Evolutionary conservation across 495 filamentous ascomycete species (phyloP), one percentile per base, ranked within the genome.

Genomic region (Annulohypoxylon stygium): DNA sequence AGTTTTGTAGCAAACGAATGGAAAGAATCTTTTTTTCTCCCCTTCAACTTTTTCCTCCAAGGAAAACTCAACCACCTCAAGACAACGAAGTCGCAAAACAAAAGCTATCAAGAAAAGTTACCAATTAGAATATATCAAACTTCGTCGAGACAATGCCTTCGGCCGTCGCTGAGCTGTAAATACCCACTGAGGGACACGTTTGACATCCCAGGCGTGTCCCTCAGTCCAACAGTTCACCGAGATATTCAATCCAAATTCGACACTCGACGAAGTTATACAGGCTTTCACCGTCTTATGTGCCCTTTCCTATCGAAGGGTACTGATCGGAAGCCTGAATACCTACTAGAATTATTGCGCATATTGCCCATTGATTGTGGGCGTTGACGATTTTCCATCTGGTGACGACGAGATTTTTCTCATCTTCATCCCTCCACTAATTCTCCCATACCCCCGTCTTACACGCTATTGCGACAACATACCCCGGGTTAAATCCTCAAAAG

Each of bases 101-200:
- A 18, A 48, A 76, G 68, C 73, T 78, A 71, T 75, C 77, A 81
- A 79, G 82, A 81, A 80, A 76, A 74, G 39, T 43, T 76, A 79
- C 67, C 70, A 81, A 68, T 69, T 66, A 69, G 74, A 75, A 75
- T 73, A 78, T 73, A 85, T n/a, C 65, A 64, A 87, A 89, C 91
- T 92, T 91, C 89, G 93, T 97, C 93, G 89, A 93, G 86, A 88
- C 81, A 85, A 90, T 90, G 90, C 92, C 90, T 83, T 88, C 92
- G 92, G 92, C 92, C 84, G 88, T 93, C 92, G 92, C 90, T 93
- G 92, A 91, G 92, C 93, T 97, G 92, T 97, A 93, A 94, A 93
- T 85, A 84, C 88, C 89, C 91, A 89, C 93, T 95, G 91, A 89
- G 90, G 90, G 86, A 86, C 83, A 78, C 86, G 86, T 81, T 80